Conservation (phyloP, 305 asterid species). For the Solanum hybrid region DNA sequence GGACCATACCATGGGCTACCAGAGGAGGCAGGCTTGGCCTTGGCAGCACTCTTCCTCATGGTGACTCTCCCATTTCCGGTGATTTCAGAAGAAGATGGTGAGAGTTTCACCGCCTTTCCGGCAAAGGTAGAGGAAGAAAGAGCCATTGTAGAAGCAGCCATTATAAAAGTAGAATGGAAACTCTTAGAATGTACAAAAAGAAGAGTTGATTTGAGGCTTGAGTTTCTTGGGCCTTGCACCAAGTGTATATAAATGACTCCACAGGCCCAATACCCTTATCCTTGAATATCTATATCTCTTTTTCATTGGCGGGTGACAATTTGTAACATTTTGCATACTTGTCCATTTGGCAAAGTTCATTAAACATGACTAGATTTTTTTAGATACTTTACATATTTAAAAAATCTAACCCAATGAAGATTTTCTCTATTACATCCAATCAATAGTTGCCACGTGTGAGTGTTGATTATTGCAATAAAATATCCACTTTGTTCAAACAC, state of each 20-base stretch:
- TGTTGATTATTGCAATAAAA: neutral
- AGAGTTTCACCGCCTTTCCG: too few species aligned
- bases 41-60: neutral
- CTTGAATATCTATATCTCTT: too few species aligned
- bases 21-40: neutral
- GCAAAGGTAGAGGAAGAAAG: too few species aligned
- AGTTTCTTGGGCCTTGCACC: too few species aligned
- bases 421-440: neutral
- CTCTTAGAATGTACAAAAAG: too few species aligned
- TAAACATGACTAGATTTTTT: neutral
- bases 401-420: neutral
- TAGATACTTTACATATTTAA: neutral
- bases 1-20: slow-evolving; percentile 21
- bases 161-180: too few species aligned
- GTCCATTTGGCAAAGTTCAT: neutral
- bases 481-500: neutral
- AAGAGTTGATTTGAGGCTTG: too few species aligned
- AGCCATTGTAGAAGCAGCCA: too few species aligned
- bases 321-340: neutral
- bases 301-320: neutral
- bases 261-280: too few species aligned
- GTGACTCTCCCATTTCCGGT: neutral
- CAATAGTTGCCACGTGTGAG: neutral
- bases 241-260: too few species aligned
- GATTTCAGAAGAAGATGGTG: too few species aligned